Base-by-base conservation (phyloP, 2,329 filamentous ascomycete species). In the Fusarium humuli region DNA sequence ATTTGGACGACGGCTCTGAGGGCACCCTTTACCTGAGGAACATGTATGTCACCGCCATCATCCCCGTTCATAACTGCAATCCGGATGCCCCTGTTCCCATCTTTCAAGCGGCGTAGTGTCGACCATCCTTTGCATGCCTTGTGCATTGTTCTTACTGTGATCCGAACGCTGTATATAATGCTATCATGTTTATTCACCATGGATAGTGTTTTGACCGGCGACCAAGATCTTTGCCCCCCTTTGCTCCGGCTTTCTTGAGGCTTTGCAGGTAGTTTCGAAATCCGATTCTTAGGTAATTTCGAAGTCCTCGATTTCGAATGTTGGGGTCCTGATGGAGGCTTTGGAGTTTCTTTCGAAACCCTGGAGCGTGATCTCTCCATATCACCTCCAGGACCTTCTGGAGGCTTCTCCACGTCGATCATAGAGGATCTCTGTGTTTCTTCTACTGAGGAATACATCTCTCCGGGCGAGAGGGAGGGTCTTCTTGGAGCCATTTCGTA, bases 1-100 rank as follows among this genome's bases (percentile, higher is more conserved):
- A 69, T 42, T 6, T 61, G 50, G 6, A 68, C 25, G 5, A 74
- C 32, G 2, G 57, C 41, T 11, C 23, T 12, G 4, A 74, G 29
- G 5, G 67, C 66, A 10, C 32, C 13, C 14, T 42, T 52, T 5
- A 46, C 63, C 18, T 52, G 34, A n/a, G 3, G 3, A 37, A 37
- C 34, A 37, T 37, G 34, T 37, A 37, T 37, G 34, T 37, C 34
- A 16, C 34, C 44, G 16, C 27, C 23, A 5, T 63, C 30, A 14
- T 16, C 6, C 16, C 67, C 57, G 23, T 47, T 23, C 4, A 67
- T 22, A 23, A 16, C 46, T 10, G 37, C 23, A 6, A 52, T 53
- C 8, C 34, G 22, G 11, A 50, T 34, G 22, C 16, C 44, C 18
- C 30, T 32, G 16, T 27, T 13, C 3, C 25, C 58, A 9, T 18